phyloP scores from a whole-genome alignment of 2,329 filamentous ascomycete species.

The Hansfordia pulvinata region DNA sequence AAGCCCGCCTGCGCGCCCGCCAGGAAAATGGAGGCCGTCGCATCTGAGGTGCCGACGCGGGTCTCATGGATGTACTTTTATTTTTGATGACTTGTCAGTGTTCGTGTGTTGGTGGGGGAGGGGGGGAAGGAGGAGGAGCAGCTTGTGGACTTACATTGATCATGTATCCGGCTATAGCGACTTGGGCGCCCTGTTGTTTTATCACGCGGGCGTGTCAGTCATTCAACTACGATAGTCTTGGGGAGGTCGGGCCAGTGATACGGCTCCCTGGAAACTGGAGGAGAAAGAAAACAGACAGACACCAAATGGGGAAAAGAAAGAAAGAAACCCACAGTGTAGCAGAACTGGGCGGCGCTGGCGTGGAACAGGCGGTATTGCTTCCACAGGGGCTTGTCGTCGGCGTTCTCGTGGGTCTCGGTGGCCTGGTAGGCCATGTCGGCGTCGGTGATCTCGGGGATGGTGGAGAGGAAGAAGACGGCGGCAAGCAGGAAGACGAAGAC shows the following conservation, averaged over 20 bases:
- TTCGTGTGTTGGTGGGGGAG: constrained; percentile 6
- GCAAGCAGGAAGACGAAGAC: constrained; percentile 57
- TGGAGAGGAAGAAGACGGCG: constrained; percentile 50
- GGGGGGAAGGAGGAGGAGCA: constrained; percentile 20
- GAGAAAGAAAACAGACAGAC: too few species aligned
- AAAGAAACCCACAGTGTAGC: too few species aligned
- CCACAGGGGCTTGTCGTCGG: constrained; percentile 45
- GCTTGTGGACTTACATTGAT: constrained; percentile 32
- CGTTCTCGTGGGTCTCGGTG: constrained; percentile 33
- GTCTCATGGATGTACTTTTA: constrained; percentile 51
- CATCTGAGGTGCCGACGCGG: constrained; percentile 21
- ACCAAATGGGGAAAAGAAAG: too few species aligned
- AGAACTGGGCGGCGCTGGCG: constrained; percentile 64
- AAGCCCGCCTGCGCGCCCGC: constrained; percentile 65
- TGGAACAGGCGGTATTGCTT: constrained; percentile 69
- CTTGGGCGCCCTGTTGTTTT: constrained; percentile 60
- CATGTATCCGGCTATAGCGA: constrained; percentile 51
- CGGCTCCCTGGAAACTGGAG: too few species aligned
- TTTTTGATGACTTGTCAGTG: constrained; percentile 57
- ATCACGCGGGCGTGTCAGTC: too few species aligned
- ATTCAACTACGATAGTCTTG: too few species aligned
- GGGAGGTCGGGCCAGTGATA: too few species aligned
- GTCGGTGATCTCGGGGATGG: constrained; percentile 60
- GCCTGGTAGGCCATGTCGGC: constrained; percentile 51
- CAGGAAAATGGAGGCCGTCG: constrained; percentile 51